Evolutionary conservation across 179 eudicot species (phyloP).

Genomic region (Patellifolia procumbens): DNA sequence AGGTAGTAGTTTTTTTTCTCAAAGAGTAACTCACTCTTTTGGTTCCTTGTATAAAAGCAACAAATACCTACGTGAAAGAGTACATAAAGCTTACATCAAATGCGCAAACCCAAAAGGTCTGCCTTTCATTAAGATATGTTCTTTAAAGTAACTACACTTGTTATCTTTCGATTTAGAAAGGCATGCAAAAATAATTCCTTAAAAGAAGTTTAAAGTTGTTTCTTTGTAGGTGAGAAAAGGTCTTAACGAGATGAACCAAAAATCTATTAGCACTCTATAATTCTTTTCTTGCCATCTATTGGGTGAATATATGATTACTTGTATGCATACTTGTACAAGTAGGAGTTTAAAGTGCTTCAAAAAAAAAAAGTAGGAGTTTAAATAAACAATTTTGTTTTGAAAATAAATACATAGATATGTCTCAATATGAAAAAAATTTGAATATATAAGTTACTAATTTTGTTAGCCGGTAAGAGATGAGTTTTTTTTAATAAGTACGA

Average conservation of each 20-base stretch:
- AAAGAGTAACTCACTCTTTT: slow-evolving; percentile 20
- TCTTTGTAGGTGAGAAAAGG: not conserved
- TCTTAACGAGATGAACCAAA: not conserved
- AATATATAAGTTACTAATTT: no score
- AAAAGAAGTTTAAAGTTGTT: not conserved
- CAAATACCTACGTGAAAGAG: slow-evolving; percentile 22
- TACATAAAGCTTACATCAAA: slow-evolving; percentile 25
- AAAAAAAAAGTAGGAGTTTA: no score
- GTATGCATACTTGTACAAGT: not conserved
- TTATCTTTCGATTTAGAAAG: slow-evolving; percentile 3
- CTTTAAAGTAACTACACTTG: slow-evolving; percentile 17
- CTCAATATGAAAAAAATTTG: no score
- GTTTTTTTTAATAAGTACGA: no score
- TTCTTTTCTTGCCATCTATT: no score
- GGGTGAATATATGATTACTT: no score
- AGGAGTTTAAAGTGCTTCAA: no score
- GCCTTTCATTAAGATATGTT: slow-evolving; percentile 25
- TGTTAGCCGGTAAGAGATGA: no score
- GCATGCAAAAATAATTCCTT: not conserved
- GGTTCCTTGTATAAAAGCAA: slow-evolving; percentile 16
- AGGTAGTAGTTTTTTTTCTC: slow-evolving; percentile 22
- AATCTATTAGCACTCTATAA: not conserved
- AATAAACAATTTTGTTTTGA: no score
- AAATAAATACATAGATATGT: no score
- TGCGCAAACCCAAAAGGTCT: slow-evolving; percentile 32